Base-by-base conservation (phyloP, 495 filamentous ascomycete species). In the Melanomma pulvis-pyrius region DNA sequence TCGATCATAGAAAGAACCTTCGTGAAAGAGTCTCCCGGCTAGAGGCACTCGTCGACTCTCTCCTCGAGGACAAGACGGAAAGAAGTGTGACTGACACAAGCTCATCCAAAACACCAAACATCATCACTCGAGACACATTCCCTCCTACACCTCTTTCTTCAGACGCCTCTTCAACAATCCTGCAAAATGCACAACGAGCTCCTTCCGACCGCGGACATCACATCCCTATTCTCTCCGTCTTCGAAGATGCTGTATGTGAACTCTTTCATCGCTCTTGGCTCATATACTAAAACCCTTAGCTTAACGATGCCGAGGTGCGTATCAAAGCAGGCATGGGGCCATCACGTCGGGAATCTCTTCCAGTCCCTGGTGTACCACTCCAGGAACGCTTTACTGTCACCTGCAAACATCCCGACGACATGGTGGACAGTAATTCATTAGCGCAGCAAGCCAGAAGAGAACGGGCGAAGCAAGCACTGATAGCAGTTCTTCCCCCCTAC, bases 1-100 rank as follows among this genome's bases (percentile, higher is more conserved):
- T 75, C 19, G 73, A 75, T 46, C 69, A 75, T 19, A 71, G 73
- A 56, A 75, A 75, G 65, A 75, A 75, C 61, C 71, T 75, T n/a
- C 61, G 73, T 12, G 73, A 75, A 57, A 54, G 73, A 25, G 73
- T 75, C 1, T 73, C 73, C n/a, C 65, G 69, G 12, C 54, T 75
- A 21, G 73, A 75, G 56, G 65, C 73, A 15, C 59, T 75, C 34
- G 65, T 75, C n/a, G 73, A 75, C 30, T 50, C 52, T 21, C 56
- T 75, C 5, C 67, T 73, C 36, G 66, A 72, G 13, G 66, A 75
- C 17, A 65, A 68, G 48, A 55, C 30, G 15, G 69, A 68, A 21
- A 71, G 61, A 39, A 59, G 46, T 28, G 30, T 44, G 22, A 62
- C 61, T 6, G 56, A 56, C 44, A 58, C 63, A 11, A 63, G 36